phyloP scores from a whole-genome alignment of 129 eudicot species.

The Tanacetum coccineum region DNA sequence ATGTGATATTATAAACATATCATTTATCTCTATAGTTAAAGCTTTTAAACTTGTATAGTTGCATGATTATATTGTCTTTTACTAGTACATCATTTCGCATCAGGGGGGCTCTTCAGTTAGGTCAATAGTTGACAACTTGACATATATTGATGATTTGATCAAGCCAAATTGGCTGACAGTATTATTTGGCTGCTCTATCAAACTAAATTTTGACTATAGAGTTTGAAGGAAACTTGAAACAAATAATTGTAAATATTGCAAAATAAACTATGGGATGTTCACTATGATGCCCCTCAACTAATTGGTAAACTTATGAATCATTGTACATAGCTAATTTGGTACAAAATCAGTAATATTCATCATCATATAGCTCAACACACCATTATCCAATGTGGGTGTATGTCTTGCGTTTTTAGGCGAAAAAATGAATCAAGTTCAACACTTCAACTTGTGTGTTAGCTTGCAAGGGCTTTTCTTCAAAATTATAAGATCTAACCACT shows the following conservation, averaged over 20 bases:
- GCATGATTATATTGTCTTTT: neutral
- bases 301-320: conserved; percentile 8
- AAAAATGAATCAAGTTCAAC: no score
- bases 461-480: no score
- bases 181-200: conserved; percentile 25
- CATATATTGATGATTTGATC: conserved; percentile 1
- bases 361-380: neutral
- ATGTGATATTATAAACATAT: neutral
- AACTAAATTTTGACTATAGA: conserved; percentile 14
- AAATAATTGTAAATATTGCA: conserved; percentile 14
- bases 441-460: no score
- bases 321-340: conserved; percentile 8
- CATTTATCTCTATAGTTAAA: conserved; percentile 8
- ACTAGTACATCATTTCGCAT: conserved; percentile 23
- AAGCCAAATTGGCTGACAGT: conserved; percentile 17
- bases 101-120: conserved; percentile 15
- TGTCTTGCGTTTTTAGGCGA: neutral
- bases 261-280: conserved; percentile 5
- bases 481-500: no score
- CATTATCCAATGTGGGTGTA: neutral
- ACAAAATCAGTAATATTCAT: neutral
- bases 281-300: conserved; percentile 18
- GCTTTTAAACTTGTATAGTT: neutral
- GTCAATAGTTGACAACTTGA: conserved; percentile 19
- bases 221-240: conserved; percentile 7